Evolutionary conservation across 495 filamentous ascomycete species (phyloP), one percentile per base, ranked within the genome.

Genomic region (Geoglossum glabrum): DNA sequence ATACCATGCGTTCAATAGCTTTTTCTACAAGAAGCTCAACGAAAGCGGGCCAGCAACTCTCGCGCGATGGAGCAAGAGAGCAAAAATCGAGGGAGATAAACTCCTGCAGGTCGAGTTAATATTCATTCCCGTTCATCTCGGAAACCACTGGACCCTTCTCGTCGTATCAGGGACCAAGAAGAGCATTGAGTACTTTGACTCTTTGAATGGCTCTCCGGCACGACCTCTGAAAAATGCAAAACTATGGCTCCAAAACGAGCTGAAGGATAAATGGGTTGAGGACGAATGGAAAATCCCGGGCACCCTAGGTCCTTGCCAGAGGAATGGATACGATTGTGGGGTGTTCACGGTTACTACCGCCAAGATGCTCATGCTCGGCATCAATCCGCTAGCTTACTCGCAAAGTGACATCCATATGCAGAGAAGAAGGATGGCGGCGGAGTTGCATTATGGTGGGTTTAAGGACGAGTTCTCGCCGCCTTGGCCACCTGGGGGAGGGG

Each of bases 261-360:
- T 93, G 11, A 78, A 76, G 3, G 60, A 70, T 0, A 63, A 68
- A 15, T 58, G 56, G 56, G 67, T 72, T 8, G 75, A 74, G 21
- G 67, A 67, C 0, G 83, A 92, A 33, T 93, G 88, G 87, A 67
- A 61, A 1, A 66, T 73, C 0, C 67, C 77, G 1, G 65, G 68
- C 0, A 68, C 63, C 0, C 67, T 67, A 5, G 65, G 64, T 27
- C 79, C 82, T 0, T 65, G 62, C 8, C 88, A 95, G 61, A 70
- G 70, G 51, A 93, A 93, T 62, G 76, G 76, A 0, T 79, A 70
- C 59, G 88, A 95, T 64, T 95, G 88, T 59, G 88, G 88, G 6
- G 83, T 88, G 2, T 93, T 90, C 63, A 74, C 82, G 4, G 76
- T 85, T 21, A 84, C 82, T 0, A 89, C 85, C 34, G 81, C 82